Base-by-base conservation (phyloP, 2,329 filamentous ascomycete genomes). In the Paraconiothyrium brasiliense region DNA sequence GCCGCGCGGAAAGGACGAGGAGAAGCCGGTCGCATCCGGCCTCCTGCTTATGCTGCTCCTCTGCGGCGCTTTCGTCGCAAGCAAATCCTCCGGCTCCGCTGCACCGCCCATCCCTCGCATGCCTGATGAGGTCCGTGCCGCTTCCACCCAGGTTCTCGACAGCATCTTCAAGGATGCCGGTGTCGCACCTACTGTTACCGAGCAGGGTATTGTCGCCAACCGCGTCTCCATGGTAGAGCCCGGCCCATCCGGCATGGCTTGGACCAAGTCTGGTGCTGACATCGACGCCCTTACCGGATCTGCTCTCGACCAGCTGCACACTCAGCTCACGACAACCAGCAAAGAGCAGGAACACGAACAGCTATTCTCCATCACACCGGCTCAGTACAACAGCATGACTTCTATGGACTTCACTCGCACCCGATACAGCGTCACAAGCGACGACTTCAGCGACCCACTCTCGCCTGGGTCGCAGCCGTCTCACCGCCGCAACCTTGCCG, bases 21-120 rank as follows among this genome's bases (percentile, higher is more conserved):
- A 85, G 60, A 82, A 84, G 61, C 86, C 89, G 63, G 90, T 92
- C 69, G 92, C 94, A 72, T 92, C 93, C 55, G 88, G 92, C 72
- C 82, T 98, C 72, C 85, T 98, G 78, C 90, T 94, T 80, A 97
- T 97, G 93, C 91, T 97, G 70, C 91, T 99, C 75, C 90, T 99
- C 58, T 94, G 97, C 67, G 95, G 95, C 76, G 95, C 95, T 57
- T 97, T 97, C 76, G 93, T 98, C 71, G 91, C 95, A 64, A 97
- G 94, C 35, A 96, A 94, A 81, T 89, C 89, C 66, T 88, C 89
- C 48, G 84, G 90, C 22, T 89, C 89, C 69, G 87, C 89, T 48
- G 84, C 89, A 46, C 87, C 89, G 43, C 87, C 88, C 68, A 89
- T 96, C 69, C 91, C 92, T 54, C 87, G 87, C 59, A 90, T 94